phyloP scores from a whole-genome alignment of 2,329 filamentous ascomycete species.

The Alternaria conjuncta region DNA sequence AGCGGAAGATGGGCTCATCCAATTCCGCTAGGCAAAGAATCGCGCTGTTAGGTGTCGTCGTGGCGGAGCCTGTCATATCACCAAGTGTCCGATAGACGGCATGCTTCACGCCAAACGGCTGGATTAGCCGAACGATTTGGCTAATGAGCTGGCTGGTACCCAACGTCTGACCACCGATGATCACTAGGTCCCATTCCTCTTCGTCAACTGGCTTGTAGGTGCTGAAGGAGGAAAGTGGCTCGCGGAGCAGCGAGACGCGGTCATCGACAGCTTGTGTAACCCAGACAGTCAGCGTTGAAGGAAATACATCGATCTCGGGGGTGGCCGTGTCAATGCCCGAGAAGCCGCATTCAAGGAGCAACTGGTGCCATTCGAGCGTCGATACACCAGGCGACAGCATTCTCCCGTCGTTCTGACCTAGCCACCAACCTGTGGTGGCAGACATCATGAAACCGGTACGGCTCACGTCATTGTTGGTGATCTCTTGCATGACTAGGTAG shows the following conservation, averaged over 20 bases:
- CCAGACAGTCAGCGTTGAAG: neutral
- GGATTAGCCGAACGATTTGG: neutral
- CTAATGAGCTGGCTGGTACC: neutral
- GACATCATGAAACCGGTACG: neutral
- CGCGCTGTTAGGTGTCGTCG: neutral
- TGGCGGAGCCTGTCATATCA: neutral
- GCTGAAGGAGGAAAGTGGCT: neutral
- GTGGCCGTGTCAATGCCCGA: neutral
- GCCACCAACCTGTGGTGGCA: constrained; percentile 48
- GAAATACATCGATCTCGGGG: neutral
- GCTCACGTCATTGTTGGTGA: neutral
- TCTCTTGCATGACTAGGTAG: constrained; percentile 48
- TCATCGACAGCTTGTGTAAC: constrained; percentile 6
- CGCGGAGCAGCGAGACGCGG: constrained; percentile 1
- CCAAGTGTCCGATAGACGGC: constrained; percentile 1
- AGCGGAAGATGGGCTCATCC: neutral
- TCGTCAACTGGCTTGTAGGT: neutral
- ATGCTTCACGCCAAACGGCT: neutral
- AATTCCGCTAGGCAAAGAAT: constrained; percentile 9
- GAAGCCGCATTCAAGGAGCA: neutral
- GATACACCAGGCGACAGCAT: neutral
- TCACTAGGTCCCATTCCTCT: neutral
- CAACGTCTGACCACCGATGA: neutral
- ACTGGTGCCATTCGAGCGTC: constrained; percentile 32
- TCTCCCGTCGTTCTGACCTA: constrained; percentile 10